phyloP scores from a whole-genome alignment of 2,329 filamentous ascomycete genomes.

The Aspergillus sp. region DNA sequence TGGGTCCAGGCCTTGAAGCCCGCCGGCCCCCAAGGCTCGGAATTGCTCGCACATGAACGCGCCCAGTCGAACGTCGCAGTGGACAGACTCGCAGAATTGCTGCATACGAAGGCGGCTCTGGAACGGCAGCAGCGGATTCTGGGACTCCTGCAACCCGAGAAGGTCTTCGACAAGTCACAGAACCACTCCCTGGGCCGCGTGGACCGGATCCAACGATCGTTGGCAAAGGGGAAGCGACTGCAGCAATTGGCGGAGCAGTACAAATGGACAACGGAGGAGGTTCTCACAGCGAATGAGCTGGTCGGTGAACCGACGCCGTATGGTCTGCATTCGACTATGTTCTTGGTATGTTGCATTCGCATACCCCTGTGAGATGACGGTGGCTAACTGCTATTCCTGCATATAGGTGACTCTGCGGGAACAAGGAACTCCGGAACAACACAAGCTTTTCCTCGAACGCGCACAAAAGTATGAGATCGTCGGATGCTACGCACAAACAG shows the following conservation, averaged over 20 bases:
- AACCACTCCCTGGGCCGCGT: slow-evolving; percentile 68
- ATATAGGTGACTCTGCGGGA: slow-evolving; percentile 59
- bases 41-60: slow-evolving; percentile 63
- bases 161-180: slow-evolving; percentile 69
- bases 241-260: slow-evolving; percentile 60
- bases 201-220: slow-evolving; percentile 61
- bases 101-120: slow-evolving; percentile 61
- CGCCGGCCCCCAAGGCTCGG: slow-evolving; percentile 59
- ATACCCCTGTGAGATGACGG: neutral
- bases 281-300: slow-evolving; percentile 58
- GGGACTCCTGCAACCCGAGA: slow-evolving; percentile 58
- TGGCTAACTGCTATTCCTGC: neutral
- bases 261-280: slow-evolving; percentile 61
- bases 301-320: slow-evolving; percentile 69
- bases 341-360: slow-evolving; percentile 45
- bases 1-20: slow-evolving; percentile 64
- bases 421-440: slow-evolving; percentile 66
- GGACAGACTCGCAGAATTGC: slow-evolving; percentile 59
- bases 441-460: slow-evolving; percentile 63
- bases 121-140: slow-evolving; percentile 56
- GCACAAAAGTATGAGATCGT: slow-evolving; percentile 65
- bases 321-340: slow-evolving; percentile 65
- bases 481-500: slow-evolving; percentile 75
- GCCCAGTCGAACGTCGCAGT: slow-evolving; percentile 60
- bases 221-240: slow-evolving; percentile 64